Percentiles rank a stretch among this genome's conserved stretches.
phyloP scores from a whole-genome alignment of 306 rosid species.

The Glycine latifolia region DNA sequence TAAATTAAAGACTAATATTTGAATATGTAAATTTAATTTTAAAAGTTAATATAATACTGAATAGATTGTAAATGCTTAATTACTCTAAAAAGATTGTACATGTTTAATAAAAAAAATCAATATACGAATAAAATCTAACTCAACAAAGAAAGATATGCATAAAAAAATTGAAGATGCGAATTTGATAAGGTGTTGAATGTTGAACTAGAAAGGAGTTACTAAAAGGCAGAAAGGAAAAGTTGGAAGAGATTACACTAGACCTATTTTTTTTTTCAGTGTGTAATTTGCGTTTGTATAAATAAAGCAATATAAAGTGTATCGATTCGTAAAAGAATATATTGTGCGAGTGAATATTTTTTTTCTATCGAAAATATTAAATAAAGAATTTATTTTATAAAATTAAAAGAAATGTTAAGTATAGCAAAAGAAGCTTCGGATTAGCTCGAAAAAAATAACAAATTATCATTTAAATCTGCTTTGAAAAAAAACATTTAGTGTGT shows the following conservation, averaged over 20 bases:
- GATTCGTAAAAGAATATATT: neutral
- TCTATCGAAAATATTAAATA: too few relatives aligned
- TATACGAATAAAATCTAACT: neutral
- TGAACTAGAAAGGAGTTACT: neutral
- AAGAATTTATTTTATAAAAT: too few relatives aligned
- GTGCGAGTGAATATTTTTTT: too few relatives aligned
- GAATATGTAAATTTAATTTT: too few relatives aligned
- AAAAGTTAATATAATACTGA: neutral
- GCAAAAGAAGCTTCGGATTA: too few relatives aligned
- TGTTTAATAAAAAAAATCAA: neutral
- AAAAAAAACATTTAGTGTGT: too few relatives aligned
- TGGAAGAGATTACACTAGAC: neutral
- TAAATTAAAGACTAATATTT: too few relatives aligned
- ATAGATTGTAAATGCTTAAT: neutral
- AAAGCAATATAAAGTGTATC: neutral
- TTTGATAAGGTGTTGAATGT: constrained; percentile 8
- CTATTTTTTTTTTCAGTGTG: neutral
- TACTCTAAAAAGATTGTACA: too few relatives aligned
- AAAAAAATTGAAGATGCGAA: neutral
- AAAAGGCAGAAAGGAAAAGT: neutral
- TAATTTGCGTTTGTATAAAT: neutral
- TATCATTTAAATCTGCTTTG: too few relatives aligned
- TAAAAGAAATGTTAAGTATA: too few relatives aligned
- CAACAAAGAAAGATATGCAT: neutral
- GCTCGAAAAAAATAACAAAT: too few relatives aligned